These are phyloP conservation scores for Hondaea fermentalgiana DNA, from an alignment of 108 stramenopile species.

Conservation along the genomic window DNA sequence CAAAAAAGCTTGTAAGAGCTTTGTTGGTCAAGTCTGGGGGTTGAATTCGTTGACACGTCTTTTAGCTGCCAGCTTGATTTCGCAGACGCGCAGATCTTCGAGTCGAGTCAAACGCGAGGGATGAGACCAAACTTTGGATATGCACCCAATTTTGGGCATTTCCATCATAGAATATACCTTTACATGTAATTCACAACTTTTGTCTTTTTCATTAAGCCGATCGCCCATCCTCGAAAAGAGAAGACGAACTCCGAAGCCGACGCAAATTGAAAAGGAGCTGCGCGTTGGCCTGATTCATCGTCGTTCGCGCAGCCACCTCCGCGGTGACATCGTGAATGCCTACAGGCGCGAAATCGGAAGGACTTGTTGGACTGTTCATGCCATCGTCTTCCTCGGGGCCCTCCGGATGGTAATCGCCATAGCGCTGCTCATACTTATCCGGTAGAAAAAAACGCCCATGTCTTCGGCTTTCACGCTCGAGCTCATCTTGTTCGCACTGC, in stretches of 20 bases:
- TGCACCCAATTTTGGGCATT: neutral
- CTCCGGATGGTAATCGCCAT: neutral
- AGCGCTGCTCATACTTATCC: neutral
- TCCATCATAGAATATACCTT: neutral
- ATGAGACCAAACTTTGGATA: neutral
- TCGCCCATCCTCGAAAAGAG: neutral
- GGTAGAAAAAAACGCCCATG: neutral
- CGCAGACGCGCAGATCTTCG: neutral
- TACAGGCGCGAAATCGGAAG: neutral
- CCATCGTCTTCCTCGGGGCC: neutral
- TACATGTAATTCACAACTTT: neutral
- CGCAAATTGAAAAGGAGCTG: neutral
- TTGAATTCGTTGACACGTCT: neutral
- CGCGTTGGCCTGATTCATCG: neutral
- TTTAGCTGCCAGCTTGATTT: neutral
- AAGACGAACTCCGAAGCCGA: neutral
- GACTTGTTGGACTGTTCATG: neutral
- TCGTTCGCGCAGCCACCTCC: neutral
- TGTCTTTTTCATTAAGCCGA: neutral
- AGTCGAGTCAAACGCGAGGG: too few relatives aligned
- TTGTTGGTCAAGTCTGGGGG: neutral
- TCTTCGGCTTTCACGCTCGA: neutral
- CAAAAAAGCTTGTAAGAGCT: neutral
- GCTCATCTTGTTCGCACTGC: too few relatives aligned
- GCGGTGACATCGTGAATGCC: neutral